Percentiles rank a stretch among this genome's conserved stretches.
phyloP scores from a whole-genome alignment of 2,329 filamentous ascomycete genomes.

The Aspergillus aculeatus region DNA sequence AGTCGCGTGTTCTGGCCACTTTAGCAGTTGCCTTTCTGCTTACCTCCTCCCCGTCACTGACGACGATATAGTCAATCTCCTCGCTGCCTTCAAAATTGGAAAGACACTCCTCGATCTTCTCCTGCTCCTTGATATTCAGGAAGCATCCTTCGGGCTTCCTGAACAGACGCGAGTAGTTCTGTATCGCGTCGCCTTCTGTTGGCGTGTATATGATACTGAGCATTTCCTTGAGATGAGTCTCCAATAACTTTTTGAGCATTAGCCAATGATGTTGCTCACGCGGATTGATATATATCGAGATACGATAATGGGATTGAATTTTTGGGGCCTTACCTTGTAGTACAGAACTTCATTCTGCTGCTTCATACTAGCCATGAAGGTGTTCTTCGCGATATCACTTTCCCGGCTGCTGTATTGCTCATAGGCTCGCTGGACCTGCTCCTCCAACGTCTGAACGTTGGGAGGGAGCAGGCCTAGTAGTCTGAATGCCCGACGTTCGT shows the following conservation, averaged over 20 bases:
- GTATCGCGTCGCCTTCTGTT: constrained; percentile 84
- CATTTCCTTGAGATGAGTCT: constrained; percentile 81
- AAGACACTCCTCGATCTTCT: constrained; percentile 65
- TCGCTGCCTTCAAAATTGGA: constrained; percentile 67
- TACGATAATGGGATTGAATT: neutral
- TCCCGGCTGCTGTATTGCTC: constrained; percentile 67
- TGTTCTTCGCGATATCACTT: constrained; percentile 76
- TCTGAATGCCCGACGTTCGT: constrained; percentile 69
- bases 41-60: constrained; percentile 65
- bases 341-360: constrained; percentile 84
- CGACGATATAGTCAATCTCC: constrained; percentile 85
- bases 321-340: constrained; percentile 58
- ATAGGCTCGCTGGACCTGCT: constrained; percentile 75
- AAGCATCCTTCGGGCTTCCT: constrained; percentile 78
- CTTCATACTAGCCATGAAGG: constrained; percentile 80
- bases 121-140: constrained; percentile 68
- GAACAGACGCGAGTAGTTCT: constrained; percentile 78
- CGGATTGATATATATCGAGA: neutral
- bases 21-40: neutral
- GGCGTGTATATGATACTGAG: constrained; percentile 89
- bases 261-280: neutral
- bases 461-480: constrained; percentile 72
- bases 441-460: constrained; percentile 70
- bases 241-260: constrained; percentile 56
- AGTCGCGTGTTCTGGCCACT: no score